Percentiles rank a stretch among this genome's conserved stretches.
Evolutionary conservation across 163 green algal genomes (phyloP).

Genomic region (Scenedesmus sp.): DNA sequence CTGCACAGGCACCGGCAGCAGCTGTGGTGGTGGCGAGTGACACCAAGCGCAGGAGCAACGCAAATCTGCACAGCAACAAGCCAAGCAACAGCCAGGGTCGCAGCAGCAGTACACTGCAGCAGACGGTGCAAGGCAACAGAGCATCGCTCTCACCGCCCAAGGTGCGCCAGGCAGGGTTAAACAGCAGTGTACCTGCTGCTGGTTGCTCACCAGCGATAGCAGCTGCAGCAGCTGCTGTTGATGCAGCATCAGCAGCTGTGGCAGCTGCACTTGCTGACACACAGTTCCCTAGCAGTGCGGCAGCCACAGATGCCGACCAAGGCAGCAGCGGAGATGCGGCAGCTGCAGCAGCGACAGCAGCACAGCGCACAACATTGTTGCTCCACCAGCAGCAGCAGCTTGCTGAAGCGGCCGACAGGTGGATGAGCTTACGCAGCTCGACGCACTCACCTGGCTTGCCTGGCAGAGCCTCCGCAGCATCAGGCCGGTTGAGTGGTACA

Average conservation of each 20-base stretch:
- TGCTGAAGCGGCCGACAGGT: constrained; percentile 7
- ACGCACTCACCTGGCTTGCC: neutral
- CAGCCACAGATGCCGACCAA: neutral
- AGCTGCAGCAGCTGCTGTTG: constrained; percentile 32
- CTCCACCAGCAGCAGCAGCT: constrained; percentile 8
- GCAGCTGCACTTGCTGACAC: constrained; percentile 1
- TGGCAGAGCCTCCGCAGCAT: too few relatives aligned
- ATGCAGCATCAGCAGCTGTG: constrained; percentile 42
- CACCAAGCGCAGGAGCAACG: neutral
- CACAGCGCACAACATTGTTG: neutral
- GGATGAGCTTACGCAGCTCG: neutral
- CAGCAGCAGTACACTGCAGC: neutral
- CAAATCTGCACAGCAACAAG: neutral
- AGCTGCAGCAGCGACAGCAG: neutral
- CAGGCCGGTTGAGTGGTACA: neutral
- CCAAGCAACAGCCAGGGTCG: neutral
- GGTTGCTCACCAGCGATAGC: neutral
- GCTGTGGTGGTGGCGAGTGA: neutral
- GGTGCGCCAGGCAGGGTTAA: neutral
- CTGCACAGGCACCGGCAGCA: neutral
- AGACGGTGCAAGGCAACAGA: neutral
- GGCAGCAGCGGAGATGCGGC: neutral
- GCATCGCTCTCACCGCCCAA: neutral
- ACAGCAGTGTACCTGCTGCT: neutral
- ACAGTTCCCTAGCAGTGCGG: too few relatives aligned